Conservation (phyloP, 2,329 filamentous ascomycete genomes). For the Fusarium sp. region DNA sequence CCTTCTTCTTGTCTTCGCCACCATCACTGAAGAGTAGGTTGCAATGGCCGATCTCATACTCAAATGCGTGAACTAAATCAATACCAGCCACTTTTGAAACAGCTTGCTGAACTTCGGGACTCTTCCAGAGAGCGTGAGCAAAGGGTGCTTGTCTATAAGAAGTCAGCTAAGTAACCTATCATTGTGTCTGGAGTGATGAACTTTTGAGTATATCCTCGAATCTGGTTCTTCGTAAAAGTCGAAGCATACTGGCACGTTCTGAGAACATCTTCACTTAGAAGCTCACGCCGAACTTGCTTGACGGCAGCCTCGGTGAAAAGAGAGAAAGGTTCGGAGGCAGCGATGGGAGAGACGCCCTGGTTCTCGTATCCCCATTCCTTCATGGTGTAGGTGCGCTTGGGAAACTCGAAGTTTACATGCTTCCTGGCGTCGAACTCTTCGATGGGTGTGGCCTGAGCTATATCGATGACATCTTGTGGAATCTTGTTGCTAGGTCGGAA, state of each 20-base stretch:
- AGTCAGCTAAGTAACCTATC: background rate
- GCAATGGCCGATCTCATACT: constrained; percentile 65
- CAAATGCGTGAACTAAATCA: constrained; percentile 62
- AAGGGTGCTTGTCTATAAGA: constrained; percentile 63
- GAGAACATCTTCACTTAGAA: constrained; percentile 66
- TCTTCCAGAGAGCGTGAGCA: constrained; percentile 62
- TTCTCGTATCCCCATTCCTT: constrained; percentile 67
- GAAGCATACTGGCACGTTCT: constrained; percentile 64
- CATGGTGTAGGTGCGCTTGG: constrained; percentile 66
- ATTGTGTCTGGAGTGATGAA: constrained; percentile 50
- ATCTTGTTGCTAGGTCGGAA: constrained; percentile 37
- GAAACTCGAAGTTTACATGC: constrained; percentile 63
- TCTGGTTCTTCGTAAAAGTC: constrained; percentile 60
- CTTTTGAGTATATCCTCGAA: constrained; percentile 58
- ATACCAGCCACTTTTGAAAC: constrained; percentile 64
- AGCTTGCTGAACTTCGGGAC: constrained; percentile 54
- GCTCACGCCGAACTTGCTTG: constrained; percentile 68
- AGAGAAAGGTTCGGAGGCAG: constrained; percentile 71
- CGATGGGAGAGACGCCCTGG: constrained; percentile 68
- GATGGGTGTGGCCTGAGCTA: background rate
- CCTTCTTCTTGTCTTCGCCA: constrained; percentile 51
- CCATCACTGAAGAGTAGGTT: constrained; percentile 62
- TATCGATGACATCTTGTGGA: constrained; percentile 10
- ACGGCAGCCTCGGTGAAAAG: constrained; percentile 71
- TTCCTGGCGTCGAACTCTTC: constrained; percentile 60